These are phyloP conservation scores for Schoenoplectus tabernaemontani DNA, from an alignment of 202 grass and related monocot genomes.

Conservation along the genomic window DNA sequence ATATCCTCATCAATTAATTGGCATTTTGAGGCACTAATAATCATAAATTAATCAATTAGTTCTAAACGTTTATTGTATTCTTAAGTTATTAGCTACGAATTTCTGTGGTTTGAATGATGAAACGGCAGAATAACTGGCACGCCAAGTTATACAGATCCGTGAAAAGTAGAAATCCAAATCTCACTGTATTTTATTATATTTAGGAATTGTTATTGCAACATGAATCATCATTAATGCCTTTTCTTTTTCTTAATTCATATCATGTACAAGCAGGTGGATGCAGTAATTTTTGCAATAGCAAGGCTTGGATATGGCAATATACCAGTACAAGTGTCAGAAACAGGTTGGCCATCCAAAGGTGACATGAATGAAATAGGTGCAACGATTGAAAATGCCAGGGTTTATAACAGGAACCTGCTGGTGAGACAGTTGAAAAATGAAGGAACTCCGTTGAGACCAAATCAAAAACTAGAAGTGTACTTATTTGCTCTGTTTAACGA, in stretches of 20 bases:
- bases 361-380: constrained; percentile 69
- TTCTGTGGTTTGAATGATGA: not conserved
- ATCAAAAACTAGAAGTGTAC: constrained; percentile 63
- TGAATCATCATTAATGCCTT: not conserved
- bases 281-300: constrained; percentile 56
- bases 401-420: constrained; percentile 78
- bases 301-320: constrained; percentile 53
- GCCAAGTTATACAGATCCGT: not conserved
- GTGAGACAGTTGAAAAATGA: constrained; percentile 47
- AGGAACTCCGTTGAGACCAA: constrained; percentile 75
- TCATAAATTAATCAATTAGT: not conserved
- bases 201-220: not conserved
- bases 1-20: constrained; percentile 5
- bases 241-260: not conserved
- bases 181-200: not conserved
- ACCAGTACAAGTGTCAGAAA: constrained; percentile 77
- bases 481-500: constrained; percentile 98
- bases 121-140: not conserved
- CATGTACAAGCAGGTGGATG: constrained; percentile 77
- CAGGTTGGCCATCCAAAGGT: constrained; percentile 92
- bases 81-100: not conserved
- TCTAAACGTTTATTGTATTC: not conserved
- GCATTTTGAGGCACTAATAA: not conserved
- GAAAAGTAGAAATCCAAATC: not conserved
- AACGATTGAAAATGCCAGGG: constrained; percentile 57